Evolutionary conservation across 2,329 filamentous ascomycete species (phyloP).

Genomic region (Arthrobotrys musiformis): DNA sequence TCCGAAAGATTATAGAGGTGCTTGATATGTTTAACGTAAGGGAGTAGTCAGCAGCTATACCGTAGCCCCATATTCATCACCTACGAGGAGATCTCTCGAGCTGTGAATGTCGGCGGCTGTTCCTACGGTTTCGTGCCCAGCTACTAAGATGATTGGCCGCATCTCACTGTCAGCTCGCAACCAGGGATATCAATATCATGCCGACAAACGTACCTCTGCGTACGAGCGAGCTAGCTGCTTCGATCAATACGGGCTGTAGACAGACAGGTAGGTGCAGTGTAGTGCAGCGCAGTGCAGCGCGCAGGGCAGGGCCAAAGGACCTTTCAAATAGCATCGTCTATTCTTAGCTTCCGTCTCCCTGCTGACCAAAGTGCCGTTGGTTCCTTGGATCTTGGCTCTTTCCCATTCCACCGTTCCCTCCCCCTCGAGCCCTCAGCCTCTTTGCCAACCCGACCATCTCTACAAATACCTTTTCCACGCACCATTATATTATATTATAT

Average conservation of each 20-base stretch:
- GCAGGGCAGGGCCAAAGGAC: slow-evolving; percentile 1
- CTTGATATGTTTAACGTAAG: too few relatives aligned
- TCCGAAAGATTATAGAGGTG: too few relatives aligned
- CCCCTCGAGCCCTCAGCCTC: slow-evolving; percentile 48
- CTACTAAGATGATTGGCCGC: too few relatives aligned
- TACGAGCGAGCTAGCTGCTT: too few relatives aligned
- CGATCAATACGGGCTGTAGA: too few relatives aligned
- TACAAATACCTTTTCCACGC: slow-evolving; percentile 25
- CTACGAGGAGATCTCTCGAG: not conserved
- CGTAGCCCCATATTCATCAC: too few relatives aligned
- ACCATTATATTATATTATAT: not conserved
- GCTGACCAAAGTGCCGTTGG: slow-evolving; percentile 21
- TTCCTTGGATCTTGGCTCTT: slow-evolving; percentile 24
- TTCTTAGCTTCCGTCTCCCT: slow-evolving; percentile 17
- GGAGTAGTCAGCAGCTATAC: too few relatives aligned
- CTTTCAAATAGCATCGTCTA: slow-evolving; percentile 8
- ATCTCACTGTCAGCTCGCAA: slow-evolving; percentile 1
- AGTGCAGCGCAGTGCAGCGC: too few relatives aligned
- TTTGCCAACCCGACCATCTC: slow-evolving; percentile 16
- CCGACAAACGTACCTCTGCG: not conserved
- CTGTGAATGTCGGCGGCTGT: not conserved
- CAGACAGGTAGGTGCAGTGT: too few relatives aligned
- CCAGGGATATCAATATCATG: not conserved
- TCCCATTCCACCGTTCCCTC: not conserved
- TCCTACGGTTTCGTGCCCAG: not conserved